Base-by-base conservation (phyloP, 2,329 filamentous ascomycete genomes). In the Ambrosiella beaveri region DNA sequence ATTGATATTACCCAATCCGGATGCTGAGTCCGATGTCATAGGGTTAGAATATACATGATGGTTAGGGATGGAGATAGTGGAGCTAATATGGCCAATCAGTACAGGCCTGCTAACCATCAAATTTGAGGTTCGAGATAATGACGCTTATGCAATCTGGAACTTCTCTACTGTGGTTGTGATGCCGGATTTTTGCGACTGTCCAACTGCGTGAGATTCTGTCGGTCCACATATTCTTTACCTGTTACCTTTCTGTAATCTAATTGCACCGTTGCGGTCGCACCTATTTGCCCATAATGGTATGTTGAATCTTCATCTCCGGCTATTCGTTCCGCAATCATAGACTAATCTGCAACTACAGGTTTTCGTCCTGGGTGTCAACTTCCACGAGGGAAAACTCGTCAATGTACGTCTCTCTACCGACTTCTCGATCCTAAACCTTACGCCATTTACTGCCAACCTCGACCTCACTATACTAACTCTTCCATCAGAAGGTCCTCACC, bases 331-430 rank as follows among this genome's bases (percentile, higher is more conserved):
- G 17, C 11, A 5, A 37, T n/a, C 19, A 47, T 57, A 36, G 27
- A 4, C 57, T 53, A 58, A 60, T 58, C 36, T 9, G 12, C n/a
- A 7, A 11, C 1, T 15, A 9, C 47, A 88, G 87, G 85, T 90
- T 66, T 87, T 93, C 75, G 84, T 97, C 66, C 77, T 91, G 67
- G 87, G 88, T 66, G 76, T 87, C 74, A 90, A 86, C 74, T 96
- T 97, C 75, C 74, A 80, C 65, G 90, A 95, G 73, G 73, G 75
- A 66, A 84, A 84, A 71, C 80, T 96, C 67, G 84, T 97, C 69
- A 85, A 86, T 76, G 88, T 88, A 81, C 69, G 73, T 60, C 45
- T 5, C 36, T 7, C 11, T 57, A 55, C 61, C 55, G 41, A 44
- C 40, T 57, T 19, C 38, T 45, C 40, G 39, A 37, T 15, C 12